A percentile compares a stretch with the other conserved stretches of the same genome.
Evolutionary conservation across 2,329 filamentous ascomycete species (phyloP).

Genomic region (Dryadomyces quercus-mongolicae): DNA sequence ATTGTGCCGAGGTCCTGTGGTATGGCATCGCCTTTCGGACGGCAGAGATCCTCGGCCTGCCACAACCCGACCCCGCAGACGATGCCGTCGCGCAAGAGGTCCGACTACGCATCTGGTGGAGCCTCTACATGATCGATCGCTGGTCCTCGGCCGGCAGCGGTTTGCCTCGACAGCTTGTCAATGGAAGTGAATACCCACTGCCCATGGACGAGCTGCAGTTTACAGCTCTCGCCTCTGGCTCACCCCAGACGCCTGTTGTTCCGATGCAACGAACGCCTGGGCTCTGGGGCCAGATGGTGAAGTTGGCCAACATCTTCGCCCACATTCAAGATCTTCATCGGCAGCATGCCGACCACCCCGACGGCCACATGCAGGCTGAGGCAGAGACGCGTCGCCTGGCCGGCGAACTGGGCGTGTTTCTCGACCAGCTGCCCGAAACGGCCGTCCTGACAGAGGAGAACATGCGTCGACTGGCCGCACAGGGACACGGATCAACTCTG

Average conservation of each 20-base stretch:
- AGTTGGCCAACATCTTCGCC: background rate
- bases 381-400: background rate
- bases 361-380: background rate
- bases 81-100: background rate
- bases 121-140: background rate
- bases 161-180: background rate
- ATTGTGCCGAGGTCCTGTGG: background rate
- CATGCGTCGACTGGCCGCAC: background rate
- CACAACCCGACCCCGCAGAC: background rate
- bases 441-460: background rate
- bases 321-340: background rate
- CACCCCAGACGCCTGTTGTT: background rate
- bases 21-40: background rate
- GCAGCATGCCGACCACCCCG: background rate
- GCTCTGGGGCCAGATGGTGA: background rate
- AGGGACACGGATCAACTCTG: background rate
- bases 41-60: background rate
- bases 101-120: background rate
- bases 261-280: background rate
- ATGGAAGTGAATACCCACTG: background rate
- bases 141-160: background rate
- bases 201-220: background rate
- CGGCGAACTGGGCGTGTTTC: background rate
- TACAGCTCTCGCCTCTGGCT: background rate
- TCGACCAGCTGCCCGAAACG: background rate